Evolutionary conservation across 805 yeast species (phyloP).

Genomic region (Starmera quercuum): DNA sequence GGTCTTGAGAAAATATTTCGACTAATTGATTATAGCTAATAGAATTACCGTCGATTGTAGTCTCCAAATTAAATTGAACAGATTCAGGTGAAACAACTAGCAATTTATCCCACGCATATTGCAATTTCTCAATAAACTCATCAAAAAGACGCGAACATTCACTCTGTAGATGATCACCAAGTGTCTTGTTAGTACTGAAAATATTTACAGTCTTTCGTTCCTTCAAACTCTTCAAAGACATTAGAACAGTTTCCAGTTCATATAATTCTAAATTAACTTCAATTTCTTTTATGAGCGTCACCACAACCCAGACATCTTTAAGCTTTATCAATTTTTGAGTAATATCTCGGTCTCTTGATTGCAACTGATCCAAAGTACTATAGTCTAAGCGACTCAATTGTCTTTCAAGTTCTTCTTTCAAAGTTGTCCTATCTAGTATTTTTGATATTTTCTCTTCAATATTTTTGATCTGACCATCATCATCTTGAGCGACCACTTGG

Average conservation of each 20-base stretch:
- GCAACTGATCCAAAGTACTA: constrained; percentile 11
- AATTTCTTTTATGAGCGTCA: constrained; percentile 16
- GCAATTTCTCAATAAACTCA: constrained; percentile 2
- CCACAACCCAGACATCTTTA: constrained; percentile 17
- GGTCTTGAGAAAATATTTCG: constrained; percentile 4
- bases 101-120: constrained; percentile 9
- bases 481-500: too few relatives aligned
- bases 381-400: constrained; percentile 7
- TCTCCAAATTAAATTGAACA: constrained; percentile 9
- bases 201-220: constrained; percentile 3
- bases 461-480: neutral
- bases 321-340: constrained; percentile 10
- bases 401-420: constrained; percentile 1
- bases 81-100: constrained; percentile 3
- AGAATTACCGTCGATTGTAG: constrained; percentile 12
- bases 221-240: constrained; percentile 10
- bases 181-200: constrained; percentile 1
- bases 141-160: constrained; percentile 5
- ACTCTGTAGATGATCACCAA: neutral
- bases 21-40: constrained; percentile 9
- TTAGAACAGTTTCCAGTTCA: constrained; percentile 17
- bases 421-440: neutral
- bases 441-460: neutral
- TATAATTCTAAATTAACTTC: constrained; percentile 15
- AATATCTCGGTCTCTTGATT: constrained; percentile 11